Base-by-base conservation (phyloP, 2,329 filamentous ascomycete genomes). In the Aureobasidium zeae region DNA sequence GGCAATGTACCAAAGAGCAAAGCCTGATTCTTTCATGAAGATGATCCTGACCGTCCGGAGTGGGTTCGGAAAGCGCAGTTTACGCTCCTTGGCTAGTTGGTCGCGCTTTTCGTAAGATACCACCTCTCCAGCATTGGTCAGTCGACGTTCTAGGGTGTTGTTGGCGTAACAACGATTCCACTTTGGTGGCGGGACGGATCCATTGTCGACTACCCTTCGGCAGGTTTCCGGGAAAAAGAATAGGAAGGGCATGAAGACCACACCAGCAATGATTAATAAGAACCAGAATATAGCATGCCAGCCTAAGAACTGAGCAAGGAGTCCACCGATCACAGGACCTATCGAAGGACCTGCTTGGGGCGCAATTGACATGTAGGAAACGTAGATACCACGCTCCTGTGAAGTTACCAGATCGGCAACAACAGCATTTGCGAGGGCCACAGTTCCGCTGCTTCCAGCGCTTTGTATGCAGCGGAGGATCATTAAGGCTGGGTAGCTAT, bases 341-440 rank as follows among this genome's bases (percentile, higher is more conserved):
- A 83, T 54, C 3, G 67, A 56, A 1, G 66, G 66, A 0, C 63
- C 67, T 9, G 69, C 35, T 29, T 79, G 74, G 42, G 73, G 65
- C 2, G 53, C 53, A 5, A 51, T 46, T 17, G 53, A 47, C 3
- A 54, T 53, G 41, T 56, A 63, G 3, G 64, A 67, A 54, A 71
- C 65, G 46, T 63, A 68, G 3, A 53, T 53, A 2, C 66, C 66
- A 24, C 67, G 51, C 36, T 69, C 65, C 1, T 57, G 59, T 24
- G 57, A 54, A 4, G 63, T 66, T 8, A 61, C 56, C 39, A 67
- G 54, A 45, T 70, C 67, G 4, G 60, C 62, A 3, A 66, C 59
- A 4, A 67, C 59, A 0, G 62, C 67, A 24, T 57, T 61, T 1
- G 57, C 58, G 4, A 70, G 51, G 0, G 65, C 63, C 4, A 68